Base-by-base conservation (phyloP, 306 rosid genomes). In the Parietaria judaica region DNA sequence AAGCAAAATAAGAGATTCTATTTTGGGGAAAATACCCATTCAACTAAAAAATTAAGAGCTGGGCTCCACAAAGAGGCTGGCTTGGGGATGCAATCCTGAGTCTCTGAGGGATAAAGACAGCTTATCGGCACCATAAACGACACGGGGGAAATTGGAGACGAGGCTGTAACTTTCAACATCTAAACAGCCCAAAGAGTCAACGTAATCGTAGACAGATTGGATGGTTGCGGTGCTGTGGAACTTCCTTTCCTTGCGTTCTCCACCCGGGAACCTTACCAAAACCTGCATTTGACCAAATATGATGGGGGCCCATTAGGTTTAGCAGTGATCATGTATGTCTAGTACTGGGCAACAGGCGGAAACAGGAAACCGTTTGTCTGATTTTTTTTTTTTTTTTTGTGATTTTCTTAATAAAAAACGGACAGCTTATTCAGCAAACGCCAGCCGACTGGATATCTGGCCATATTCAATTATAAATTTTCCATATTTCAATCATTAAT, bases 201-300 rank as follows among this genome's bases (percentile, higher is more conserved):
- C 97, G 11, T 84, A 94, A 68, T 94, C 97, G 63, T 94, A 94
- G 23, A 88, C 64, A 34, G 86, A 55, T 63, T 94, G 95, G 64
- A 94, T 86, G 54, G 78, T 76, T 36, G 72, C 71, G 6, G 81
- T 84, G 73, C 82, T 74, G 67, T 84, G 70, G 66, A 94, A 94
- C 81, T 97, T 84, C 82, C 99, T 86, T 64, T 78, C 97, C 84
- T 83, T 84, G 72, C 99, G 95, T 58, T 78, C 95, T 54, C 99
- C 99, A 6, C 78, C 72, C 6, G 99, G 99, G 77, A 94, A 94
- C 78, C 99, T 79, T 60, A 94, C 90, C 88, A 94, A 76, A 50
- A 94, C 99, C 99, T 94, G 78, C 76, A 45, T 49, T 54, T 47
- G 58, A 56, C 36, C 47, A 58, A 48, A 49, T n/a, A 47, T 41